Percentiles rank a stretch among this genome's conserved stretches.
Conservation (phyloP, 345 rosid genomes). For the Syzygium aromaticum region DNA sequence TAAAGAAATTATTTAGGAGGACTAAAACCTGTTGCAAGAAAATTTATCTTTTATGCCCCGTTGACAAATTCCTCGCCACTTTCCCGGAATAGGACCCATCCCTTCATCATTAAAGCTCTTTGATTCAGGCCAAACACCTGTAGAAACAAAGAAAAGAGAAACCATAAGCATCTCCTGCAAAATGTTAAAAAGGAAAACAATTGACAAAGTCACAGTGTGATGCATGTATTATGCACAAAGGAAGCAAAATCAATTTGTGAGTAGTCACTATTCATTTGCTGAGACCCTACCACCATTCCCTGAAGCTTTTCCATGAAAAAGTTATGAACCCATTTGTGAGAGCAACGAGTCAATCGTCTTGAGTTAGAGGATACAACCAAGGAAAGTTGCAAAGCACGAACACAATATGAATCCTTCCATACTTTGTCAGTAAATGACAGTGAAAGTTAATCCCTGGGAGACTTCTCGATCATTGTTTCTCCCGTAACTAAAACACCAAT, state of each 20-base stretch:
- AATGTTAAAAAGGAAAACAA: neutral
- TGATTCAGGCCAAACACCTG: conserved; percentile 26
- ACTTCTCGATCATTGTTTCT: neutral
- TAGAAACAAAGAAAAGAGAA: neutral
- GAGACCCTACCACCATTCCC: neutral
- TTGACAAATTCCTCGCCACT: conserved; percentile 15
- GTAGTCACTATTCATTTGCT: neutral
- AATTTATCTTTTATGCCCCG: neutral
- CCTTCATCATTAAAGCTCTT: conserved; percentile 14
- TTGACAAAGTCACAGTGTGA: neutral
- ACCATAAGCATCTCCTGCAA: neutral
- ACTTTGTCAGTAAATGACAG: neutral
- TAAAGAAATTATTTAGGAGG: no score
- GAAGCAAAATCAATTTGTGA: neutral
- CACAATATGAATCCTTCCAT: neutral
- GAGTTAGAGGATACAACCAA: neutral
- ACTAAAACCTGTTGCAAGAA: conserved; percentile 7
- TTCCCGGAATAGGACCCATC: conserved; percentile 7
- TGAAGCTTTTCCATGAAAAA: neutral
- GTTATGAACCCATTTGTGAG: neutral
- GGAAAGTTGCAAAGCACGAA: neutral
- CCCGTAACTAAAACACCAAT: neutral
- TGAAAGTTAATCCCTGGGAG: neutral
- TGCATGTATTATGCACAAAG: neutral
- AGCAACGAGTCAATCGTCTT: neutral